Evolutionary conservation across 2,329 filamentous ascomycete genomes (phyloP), one percentile per base, ranked within the genome.

Genomic region (Trichoderma endophyticum): DNA sequence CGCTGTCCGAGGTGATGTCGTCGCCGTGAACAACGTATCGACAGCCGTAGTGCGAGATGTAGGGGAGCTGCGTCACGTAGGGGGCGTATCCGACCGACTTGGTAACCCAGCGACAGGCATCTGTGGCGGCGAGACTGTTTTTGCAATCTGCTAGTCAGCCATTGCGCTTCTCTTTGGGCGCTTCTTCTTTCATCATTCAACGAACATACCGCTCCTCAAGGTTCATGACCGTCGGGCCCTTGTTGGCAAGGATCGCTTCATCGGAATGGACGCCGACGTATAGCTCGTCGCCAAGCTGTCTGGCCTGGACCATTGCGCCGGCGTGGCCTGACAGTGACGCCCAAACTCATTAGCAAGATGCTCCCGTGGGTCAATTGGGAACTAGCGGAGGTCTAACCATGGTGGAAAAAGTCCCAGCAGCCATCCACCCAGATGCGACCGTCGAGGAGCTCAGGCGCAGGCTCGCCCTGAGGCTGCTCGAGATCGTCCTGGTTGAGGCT

Each of bases 351-450:
- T 30, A 71, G 60, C 34, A 64, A 63, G n/a, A 15, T 21, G 12
- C 12, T n/a, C 15, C 32, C 56, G 7, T 59, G 21, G 24, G 18
- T 30, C 15, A 56, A 34, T 61, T 51, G 66, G 14, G 5, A 6
- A 21, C 26, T 59, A 48, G 30, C 21, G 15, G 32, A 57, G 14
- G 68, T 77, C 84, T 76, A 82, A 94, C 93, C 96, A 81, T 98
- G 96, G 82, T 99, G 96, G 84, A 95, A 97, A 83, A 99, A 99
- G 85, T 99, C 96, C 84, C 98, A 99, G 86, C 96, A 99, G 74
- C 96, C 96, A 81, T 99, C 96, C 30, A 99, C 93, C 97, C 97
- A 99, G 78, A 99, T 93, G 76, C 95, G 91, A 77, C 93, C 90
- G 32, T 90, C 88, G 39, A 88, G 82, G 9, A 90, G 83, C 80